Evolutionary conservation across 345 rosid species (phyloP).

Genomic region (Acer negundo): DNA sequence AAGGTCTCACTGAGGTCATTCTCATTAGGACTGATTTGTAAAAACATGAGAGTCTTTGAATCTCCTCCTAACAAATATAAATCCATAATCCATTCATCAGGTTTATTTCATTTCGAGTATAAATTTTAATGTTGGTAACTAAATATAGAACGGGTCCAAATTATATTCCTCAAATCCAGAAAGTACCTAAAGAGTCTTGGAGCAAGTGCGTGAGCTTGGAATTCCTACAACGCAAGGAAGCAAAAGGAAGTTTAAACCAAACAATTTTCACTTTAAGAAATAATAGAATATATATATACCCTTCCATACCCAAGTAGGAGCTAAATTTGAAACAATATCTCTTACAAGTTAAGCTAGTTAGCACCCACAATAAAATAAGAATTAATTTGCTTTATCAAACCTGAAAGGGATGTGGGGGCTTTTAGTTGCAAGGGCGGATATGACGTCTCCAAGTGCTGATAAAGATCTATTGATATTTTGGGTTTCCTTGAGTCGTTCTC

Average conservation of each 20-base stretch:
- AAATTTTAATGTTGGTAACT: not conserved
- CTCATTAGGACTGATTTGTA: slow-evolving; percentile 93
- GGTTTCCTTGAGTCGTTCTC: slow-evolving; percentile 94
- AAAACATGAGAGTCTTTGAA: slow-evolving; percentile 94
- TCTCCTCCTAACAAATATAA: slow-evolving; percentile 74
- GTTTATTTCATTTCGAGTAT: not conserved
- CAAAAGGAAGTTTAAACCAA: not conserved
- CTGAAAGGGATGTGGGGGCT: slow-evolving; percentile 94
- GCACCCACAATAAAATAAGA: not conserved
- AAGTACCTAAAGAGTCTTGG: slow-evolving; percentile 89
- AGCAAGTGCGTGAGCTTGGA: slow-evolving; percentile 98
- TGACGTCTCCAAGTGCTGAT: slow-evolving; percentile 98
- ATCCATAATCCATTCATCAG: slow-evolving; percentile 21
- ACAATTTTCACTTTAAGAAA: slow-evolving; percentile 4
- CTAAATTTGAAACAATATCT: no score
- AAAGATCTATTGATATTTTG: slow-evolving; percentile 93
- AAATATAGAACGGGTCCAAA: not conserved
- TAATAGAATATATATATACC: not conserved
- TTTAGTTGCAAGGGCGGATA: slow-evolving; percentile 90
- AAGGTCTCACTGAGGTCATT: slow-evolving; percentile 79
- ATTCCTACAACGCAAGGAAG: slow-evolving; percentile 60
- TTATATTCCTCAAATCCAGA: not conserved
- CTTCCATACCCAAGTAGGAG: no score
- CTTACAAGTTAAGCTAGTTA: no score
- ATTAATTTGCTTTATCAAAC: slow-evolving; percentile 28